These are phyloP conservation scores for Jimgerdemannia flammicorona DNA, from an alignment of 192 early-diverging fungal species.

Conservation along the genomic window DNA sequence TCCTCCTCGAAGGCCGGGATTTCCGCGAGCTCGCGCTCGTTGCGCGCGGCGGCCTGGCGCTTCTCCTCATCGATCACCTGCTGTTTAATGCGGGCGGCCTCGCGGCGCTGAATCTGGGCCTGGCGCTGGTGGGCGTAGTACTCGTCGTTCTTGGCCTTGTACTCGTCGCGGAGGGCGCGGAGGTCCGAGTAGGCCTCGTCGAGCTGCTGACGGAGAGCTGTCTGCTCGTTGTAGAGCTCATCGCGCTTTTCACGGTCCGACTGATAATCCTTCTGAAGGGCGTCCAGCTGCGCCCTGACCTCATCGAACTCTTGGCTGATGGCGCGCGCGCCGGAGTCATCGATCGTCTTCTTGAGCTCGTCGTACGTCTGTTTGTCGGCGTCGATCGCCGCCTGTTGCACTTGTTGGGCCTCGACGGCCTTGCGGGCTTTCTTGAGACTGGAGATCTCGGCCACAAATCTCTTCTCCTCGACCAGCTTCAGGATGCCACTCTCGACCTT, in stretches of 20 bases:
- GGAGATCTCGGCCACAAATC: conserved; percentile 78
- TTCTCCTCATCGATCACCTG: conserved; percentile 64
- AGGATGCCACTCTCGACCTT: conserved; percentile 74
- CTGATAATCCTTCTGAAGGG: conserved; percentile 58
- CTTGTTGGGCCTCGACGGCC: conserved; percentile 56
- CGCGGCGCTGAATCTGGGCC: conserved; percentile 59
- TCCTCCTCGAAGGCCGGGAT: conserved; percentile 85
- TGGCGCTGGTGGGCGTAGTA: conserved; percentile 69
- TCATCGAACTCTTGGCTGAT: conserved; percentile 65
- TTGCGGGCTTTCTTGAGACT: conserved; percentile 75
- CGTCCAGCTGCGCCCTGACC: conserved; percentile 70
- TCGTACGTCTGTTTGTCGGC: conserved; percentile 55
- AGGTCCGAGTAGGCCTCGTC: conserved; percentile 66
- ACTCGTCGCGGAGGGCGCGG: conserved; percentile 63
- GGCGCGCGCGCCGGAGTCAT: conserved; percentile 57
- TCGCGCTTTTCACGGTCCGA: conserved; percentile 59
- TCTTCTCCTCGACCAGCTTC: conserved; percentile 86
- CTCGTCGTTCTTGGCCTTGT: conserved; percentile 71
- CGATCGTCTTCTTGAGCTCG: conserved; percentile 64
- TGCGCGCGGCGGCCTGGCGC: conserved; percentile 63
- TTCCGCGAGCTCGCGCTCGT: conserved; percentile 83
- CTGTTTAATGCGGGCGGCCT: conserved; percentile 64
- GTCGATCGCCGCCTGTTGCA: conserved; percentile 52
- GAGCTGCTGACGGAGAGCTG: conserved; percentile 62
- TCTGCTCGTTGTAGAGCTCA: conserved; percentile 68